Evolutionary conservation across 495 filamentous ascomycete species (phyloP).

Genomic region (Staphylotrichum longicolle): DNA sequence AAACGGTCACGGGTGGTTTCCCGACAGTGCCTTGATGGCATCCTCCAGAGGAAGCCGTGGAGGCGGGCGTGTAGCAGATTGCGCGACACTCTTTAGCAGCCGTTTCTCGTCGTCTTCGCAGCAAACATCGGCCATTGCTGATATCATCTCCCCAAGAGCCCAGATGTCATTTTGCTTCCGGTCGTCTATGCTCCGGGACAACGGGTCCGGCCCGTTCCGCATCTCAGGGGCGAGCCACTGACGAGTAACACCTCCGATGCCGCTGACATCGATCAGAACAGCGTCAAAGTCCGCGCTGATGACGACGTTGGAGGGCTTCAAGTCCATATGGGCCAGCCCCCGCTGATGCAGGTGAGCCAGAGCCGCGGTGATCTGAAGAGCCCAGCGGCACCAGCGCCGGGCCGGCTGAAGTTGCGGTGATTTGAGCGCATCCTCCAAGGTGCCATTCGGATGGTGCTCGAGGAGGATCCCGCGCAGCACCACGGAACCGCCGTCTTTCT

Average conservation of each 20-base stretch:
- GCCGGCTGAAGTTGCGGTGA: neutral
- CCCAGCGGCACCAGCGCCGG: conserved; percentile 22
- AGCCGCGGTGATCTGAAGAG: conserved; percentile 33
- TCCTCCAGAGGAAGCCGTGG: neutral
- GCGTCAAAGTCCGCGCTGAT: conserved; percentile 30
- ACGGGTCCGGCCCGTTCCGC: neutral
- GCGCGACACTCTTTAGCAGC: conserved; percentile 1
- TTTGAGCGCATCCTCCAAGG: neutral
- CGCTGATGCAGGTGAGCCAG: conserved; percentile 29
- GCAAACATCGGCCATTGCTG: conserved; percentile 2
- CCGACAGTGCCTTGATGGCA: too few relatives aligned
- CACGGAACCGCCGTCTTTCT: neutral
- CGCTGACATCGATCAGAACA: conserved; percentile 38
- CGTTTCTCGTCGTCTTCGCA: neutral
- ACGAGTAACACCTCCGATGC: conserved; percentile 32
- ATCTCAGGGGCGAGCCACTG: conserved; percentile 29
- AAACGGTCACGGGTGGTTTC: too few relatives aligned
- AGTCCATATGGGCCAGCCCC: conserved; percentile 37
- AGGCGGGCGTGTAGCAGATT: neutral
- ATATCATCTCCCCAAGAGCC: neutral
- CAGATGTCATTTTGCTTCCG: conserved; percentile 10
- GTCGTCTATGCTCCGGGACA: neutral
- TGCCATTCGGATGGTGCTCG: conserved; percentile 6
- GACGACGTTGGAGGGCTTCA: conserved; percentile 41
- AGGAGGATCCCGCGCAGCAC: conserved; percentile 8